A percentile compares a stretch with the other conserved stretches of the same genome.
Evolutionary conservation across 371 early-diverging fungal genomes (phyloP).

Genomic region (Circinella umbellata): DNA sequence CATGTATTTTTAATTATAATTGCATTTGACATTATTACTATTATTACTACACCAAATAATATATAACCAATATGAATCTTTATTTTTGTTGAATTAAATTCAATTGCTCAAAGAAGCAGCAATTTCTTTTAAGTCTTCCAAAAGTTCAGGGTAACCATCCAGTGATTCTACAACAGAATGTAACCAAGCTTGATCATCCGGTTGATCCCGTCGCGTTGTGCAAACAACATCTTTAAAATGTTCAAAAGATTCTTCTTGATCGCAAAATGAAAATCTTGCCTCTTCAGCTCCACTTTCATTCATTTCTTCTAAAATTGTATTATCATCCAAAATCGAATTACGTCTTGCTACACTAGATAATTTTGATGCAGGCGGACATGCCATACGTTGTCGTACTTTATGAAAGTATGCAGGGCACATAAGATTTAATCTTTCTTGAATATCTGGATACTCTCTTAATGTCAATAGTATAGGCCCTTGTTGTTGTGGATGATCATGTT

Average conservation of each 20-base stretch:
- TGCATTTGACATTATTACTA: too few relatives aligned
- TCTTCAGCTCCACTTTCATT: slow-evolving; percentile 14
- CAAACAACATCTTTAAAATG: slow-evolving; percentile 26
- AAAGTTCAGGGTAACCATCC: slow-evolving; percentile 45
- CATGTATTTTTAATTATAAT: too few relatives aligned
- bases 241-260: slow-evolving; percentile 22
- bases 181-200: slow-evolving; percentile 46
- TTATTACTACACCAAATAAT: not conserved
- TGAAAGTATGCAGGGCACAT: slow-evolving; percentile 44
- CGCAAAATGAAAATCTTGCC: slow-evolving; percentile 19
- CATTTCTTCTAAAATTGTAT: slow-evolving; percentile 28
- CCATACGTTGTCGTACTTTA: slow-evolving; percentile 38
- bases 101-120: slow-evolving; percentile 12
- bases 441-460: slow-evolving; percentile 39
- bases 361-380: slow-evolving; percentile 32
- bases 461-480: slow-evolving; percentile 7
- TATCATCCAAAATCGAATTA: slow-evolving; percentile 43
- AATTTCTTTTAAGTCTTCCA: slow-evolving; percentile 38
- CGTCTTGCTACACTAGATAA: slow-evolving; percentile 34
- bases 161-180: slow-evolving; percentile 33
- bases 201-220: slow-evolving; percentile 43
- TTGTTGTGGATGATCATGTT: not conserved
- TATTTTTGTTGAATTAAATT: too few relatives aligned
- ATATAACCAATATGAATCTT: too few relatives aligned
- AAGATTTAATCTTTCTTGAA: slow-evolving; percentile 30